phyloP scores from a whole-genome alignment of 1,139 yeast species.

The Lodderomyces beijingensis region DNA sequence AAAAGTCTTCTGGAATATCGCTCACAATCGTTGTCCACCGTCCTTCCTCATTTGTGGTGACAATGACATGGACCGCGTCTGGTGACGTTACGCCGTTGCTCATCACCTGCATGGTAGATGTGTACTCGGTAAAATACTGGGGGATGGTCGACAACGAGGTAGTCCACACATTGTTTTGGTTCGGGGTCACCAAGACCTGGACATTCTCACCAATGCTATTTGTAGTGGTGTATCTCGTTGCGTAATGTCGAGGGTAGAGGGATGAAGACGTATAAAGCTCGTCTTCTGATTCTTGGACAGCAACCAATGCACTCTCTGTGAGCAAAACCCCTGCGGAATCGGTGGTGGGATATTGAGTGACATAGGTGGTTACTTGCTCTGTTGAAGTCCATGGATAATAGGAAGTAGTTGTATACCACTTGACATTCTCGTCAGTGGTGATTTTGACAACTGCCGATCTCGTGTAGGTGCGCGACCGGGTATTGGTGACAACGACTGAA shows the following conservation, averaged over 20 bases:
- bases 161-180: background rate
- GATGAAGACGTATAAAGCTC: background rate
- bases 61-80: constrained; percentile 1
- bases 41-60: constrained; percentile 2
- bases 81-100: background rate
- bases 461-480: background rate
- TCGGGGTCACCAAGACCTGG: background rate
- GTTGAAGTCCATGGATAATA: background rate
- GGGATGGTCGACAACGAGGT: background rate
- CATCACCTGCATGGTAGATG: background rate
- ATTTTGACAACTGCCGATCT: background rate
- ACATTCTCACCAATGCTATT: background rate
- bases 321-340: background rate
- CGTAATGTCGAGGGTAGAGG: background rate
- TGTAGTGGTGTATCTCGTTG: background rate
- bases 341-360: background rate
- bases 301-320: background rate
- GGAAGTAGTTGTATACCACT: background rate
- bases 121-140: background rate
- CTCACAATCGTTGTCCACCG: constrained; percentile 1
- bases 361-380: background rate
- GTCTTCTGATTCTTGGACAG: background rate
- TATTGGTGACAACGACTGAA: background rate
- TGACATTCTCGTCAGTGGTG: background rate
- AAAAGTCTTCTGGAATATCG: constrained; percentile 1